Base-by-base conservation (phyloP, 768 basidiomycete genomes). In the Symmetrospora coprosmae region DNA sequence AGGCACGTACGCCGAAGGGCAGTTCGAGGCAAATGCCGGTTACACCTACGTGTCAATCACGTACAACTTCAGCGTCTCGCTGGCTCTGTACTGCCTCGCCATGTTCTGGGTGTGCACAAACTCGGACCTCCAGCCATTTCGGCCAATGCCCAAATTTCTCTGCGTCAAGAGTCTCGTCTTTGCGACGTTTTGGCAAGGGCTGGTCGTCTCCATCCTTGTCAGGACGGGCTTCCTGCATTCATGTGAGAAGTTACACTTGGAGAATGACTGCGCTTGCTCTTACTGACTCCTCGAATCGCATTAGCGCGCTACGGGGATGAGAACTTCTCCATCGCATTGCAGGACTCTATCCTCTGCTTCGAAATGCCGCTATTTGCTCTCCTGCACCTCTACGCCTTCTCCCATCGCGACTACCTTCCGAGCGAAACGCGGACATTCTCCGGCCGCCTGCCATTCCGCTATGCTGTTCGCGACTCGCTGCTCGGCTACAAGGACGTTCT, bases 321-420 rank as follows among this genome's bases (percentile, higher is more conserved):
- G 69, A 84, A 90, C 71, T 87, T 97, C 69, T 89, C 89, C 1
- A 77, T 92, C 23, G 69, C 69, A 4, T 43, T 67, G 86, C 86
- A 5, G 78, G 92, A 99, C 72, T 81, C 84, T 7, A 78, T 97
- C 60, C 87, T 96, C 67, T 94, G 90, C 74, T 74, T 90, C 63
- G 92, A 99, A 74, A 96, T 99, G 92, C 92, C 94, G 0, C 73
- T 97, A 61, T 97, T 97, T 70, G 92, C 94, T 1, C 76, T 94
- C 52, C 86, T 89, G 5, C 94, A 99, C 74, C 81, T 86, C 75
- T 96, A 84, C 68, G 94, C 94, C 28, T 99, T 99, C 72, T 84
- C 86, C 17, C 82, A 87, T 68, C 83, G 78, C 50, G 90, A 94
- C 73, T 96, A 86, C 72, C 79, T 90, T 61, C 84, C 83, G 51